Conservation (phyloP, 202 grass and related monocot genomes). For the Setaria italica region DNA sequence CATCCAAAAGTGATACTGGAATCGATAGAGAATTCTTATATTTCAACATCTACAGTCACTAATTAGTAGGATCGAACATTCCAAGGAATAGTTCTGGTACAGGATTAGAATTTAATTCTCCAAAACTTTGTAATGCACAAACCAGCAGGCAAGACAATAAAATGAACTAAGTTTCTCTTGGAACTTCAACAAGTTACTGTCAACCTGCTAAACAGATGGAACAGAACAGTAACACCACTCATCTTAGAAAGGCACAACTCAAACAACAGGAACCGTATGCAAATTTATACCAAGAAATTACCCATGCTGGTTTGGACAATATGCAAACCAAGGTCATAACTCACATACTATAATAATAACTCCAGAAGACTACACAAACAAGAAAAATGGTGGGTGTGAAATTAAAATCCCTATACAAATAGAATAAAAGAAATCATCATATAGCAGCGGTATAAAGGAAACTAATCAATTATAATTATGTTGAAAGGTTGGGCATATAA, state of each 20-base stretch:
- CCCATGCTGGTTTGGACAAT: neutral
- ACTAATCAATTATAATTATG: neutral
- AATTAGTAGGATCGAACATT: neutral
- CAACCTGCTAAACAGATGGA: neutral
- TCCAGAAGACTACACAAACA: neutral
- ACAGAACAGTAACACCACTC: neutral
- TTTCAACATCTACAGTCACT: neutral
- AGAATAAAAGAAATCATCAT: neutral
- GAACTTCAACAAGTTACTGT: neutral
- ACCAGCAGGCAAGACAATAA: neutral
- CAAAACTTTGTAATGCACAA: neutral
- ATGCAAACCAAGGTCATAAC: neutral
- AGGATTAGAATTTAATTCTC: neutral
- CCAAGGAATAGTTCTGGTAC: neutral
- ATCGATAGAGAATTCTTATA: neutral
- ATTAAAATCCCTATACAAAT: neutral
- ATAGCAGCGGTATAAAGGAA: neutral
- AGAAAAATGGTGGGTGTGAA: neutral
- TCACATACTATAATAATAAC: neutral
- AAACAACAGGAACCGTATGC: neutral
- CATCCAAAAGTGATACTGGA: neutral
- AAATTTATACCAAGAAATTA: neutral
- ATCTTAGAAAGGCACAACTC: neutral
- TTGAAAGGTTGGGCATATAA: neutral
- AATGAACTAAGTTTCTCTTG: neutral